A percentile compares a stretch with the other conserved stretches of the same genome.
Evolutionary conservation across 2,329 filamentous ascomycete genomes (phyloP).

Genomic region (Pestalotiopsis sp.): DNA sequence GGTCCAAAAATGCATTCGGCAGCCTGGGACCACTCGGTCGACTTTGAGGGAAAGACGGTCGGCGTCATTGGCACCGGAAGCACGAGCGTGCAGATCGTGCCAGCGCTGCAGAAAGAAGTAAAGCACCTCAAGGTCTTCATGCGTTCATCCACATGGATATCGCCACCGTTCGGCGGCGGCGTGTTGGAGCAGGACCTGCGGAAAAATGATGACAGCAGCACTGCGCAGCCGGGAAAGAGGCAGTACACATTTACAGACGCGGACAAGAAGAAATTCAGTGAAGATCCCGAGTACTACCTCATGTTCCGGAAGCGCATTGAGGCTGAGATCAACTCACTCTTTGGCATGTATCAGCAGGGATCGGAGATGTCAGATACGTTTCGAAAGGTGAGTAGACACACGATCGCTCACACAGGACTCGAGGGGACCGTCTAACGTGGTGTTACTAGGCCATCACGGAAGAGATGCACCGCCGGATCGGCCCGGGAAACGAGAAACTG

Average conservation of each 20-base stretch:
- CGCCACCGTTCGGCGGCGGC: conserved; percentile 23
- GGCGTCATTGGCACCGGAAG: conserved; percentile 8
- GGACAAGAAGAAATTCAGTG: conserved; percentile 39
- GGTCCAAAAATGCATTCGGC: conserved; percentile 58
- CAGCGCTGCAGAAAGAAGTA: neutral
- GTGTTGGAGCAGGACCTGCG: conserved; percentile 29
- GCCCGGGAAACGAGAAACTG: conserved; percentile 41
- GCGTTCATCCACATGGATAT: conserved; percentile 25
- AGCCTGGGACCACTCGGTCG: conserved; percentile 45
- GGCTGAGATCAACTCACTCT: conserved; percentile 43
- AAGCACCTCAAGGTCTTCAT: conserved; percentile 29
- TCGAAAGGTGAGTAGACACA: conserved; percentile 25
- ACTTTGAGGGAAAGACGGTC: conserved; percentile 8
- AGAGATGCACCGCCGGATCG: conserved; percentile 45
- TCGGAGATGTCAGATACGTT: conserved; percentile 23
- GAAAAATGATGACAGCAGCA: conserved; percentile 22
- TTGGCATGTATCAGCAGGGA: conserved; percentile 43
- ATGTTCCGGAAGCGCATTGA: conserved; percentile 45
- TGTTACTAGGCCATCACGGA: conserved; percentile 38
- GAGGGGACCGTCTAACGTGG: conserved; percentile 19
- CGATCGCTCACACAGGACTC: neutral
- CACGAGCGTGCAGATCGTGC: conserved; percentile 10
- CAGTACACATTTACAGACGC: conserved; percentile 43
- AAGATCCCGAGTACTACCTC: conserved; percentile 42
- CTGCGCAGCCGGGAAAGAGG: conserved; percentile 34